Base-by-base conservation (phyloP, 345 rosid genomes). In the Euphorbia pulcherrima region DNA sequence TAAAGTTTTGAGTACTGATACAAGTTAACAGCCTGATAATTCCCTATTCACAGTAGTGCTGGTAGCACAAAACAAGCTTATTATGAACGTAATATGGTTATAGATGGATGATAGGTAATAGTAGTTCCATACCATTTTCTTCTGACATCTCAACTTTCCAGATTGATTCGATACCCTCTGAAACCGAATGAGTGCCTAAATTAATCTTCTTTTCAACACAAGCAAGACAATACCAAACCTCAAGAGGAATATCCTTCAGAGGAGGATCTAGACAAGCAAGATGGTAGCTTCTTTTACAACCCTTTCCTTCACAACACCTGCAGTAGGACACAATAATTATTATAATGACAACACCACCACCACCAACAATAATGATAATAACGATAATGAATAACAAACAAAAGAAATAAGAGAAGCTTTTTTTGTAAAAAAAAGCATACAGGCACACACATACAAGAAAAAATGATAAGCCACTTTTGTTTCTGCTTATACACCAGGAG, bases 251-350 rank as follows among this genome's bases (percentile, higher is more conserved):
- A 73, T 77, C 72, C 55, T 74, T 59, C 47, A 80, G 28, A 60
- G 81, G 74, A 55, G 83, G 86, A 72, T 74, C 74, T 23, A 85
- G 60, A 75, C 89, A 87, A 53, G 80, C 78, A 64, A 75, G 78
- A 73, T 81, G 87, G 65, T 60, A 87, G 66, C 78, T 70, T 66
- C 71, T 77, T 67, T 72, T 70, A 73, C 92, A 87, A 17, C 81
- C 81, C 62, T 28, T 74, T 72, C 90, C 89, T 41, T 75, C 74
- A 64, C 92, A 87, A 62, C 69, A 73, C 81, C 92, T 83, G 68
- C 70, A 78, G 69, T 62, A 60, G 33, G 62, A 69, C 8, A 60
- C 0, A 55, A 8, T 20, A 27, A 64, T 8, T 9, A 54, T n/a
- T n/a, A n/a, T n/a, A n/a, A n/a, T n/a, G n/a, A n/a, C n/a, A n/a